phyloP scores from a whole-genome alignment of 306 rosid genomes.

The Inga oerstediana region DNA sequence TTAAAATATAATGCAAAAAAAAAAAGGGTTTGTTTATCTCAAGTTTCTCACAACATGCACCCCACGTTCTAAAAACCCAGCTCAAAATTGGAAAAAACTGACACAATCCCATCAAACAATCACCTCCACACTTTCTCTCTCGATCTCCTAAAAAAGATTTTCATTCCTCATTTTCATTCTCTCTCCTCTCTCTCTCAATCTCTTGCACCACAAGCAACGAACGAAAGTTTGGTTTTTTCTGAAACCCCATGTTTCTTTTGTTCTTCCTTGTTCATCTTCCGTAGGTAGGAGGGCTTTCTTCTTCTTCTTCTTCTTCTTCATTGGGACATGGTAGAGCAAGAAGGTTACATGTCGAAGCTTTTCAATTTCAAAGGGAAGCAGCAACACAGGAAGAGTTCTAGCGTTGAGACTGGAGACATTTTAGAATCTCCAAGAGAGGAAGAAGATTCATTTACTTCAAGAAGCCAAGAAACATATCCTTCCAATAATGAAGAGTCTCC shows the following conservation, averaged over 20 bases:
- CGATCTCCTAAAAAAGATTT: conserved; percentile 9
- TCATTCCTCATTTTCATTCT: not conserved
- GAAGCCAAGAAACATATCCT: conserved; percentile 53
- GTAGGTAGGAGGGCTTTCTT: conserved; percentile 9
- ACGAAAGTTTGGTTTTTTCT: not conserved
- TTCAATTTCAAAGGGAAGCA: conserved; percentile 50
- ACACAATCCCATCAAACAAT: conserved; percentile 39
- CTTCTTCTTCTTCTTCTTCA: not conserved
- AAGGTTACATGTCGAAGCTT: conserved; percentile 42
- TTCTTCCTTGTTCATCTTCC: conserved; percentile 5
- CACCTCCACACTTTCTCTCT: conserved; percentile 48
- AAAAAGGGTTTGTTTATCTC: conserved; percentile 26
- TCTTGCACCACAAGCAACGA: not conserved
- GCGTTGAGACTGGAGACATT: conserved; percentile 41
- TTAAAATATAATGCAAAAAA: not conserved
- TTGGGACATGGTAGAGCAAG: conserved; percentile 36
- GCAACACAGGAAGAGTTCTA: conserved; percentile 53
- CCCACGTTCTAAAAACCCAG: conserved; percentile 63
- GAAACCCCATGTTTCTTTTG: not conserved
- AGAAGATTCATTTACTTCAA: conserved; percentile 35
- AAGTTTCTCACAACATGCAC: conserved; percentile 63
- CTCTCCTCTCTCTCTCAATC: not conserved
- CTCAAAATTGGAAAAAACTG: conserved; percentile 39
- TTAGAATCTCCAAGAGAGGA: conserved; percentile 44
- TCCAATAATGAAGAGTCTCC: conserved; percentile 20